Evolutionary conservation across 345 rosid species (phyloP), one percentile per base, ranked within the genome.

Genomic region (Melaleuca quinquenervia): DNA sequence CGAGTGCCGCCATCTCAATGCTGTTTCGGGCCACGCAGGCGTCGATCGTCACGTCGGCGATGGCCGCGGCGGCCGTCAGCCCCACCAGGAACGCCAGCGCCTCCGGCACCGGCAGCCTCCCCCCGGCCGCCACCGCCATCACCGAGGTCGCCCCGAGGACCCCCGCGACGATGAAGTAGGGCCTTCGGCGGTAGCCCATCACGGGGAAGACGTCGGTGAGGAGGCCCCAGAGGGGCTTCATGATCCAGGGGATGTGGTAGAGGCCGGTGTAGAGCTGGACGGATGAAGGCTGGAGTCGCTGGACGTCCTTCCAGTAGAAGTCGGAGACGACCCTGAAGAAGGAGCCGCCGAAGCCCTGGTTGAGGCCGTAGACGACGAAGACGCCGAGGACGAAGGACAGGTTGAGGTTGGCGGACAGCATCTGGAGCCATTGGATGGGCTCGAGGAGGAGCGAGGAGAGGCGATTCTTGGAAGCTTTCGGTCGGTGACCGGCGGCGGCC

Each of bases 261-360:
- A 95, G 62, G 41, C 98, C 96, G 50, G 90, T 89, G 91, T 93
- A 96, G 58, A 96, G 87, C 88, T 95, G 98, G 84, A 96, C 94
- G 83, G 85, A 85, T 1, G 98, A 94, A 50, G 98, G 98, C 89
- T 95, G 92, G 50, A 96, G 90, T 86, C 89, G 90, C 87, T 94
- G 98, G 29, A 94, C 96, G 86, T 94, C 96, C 91, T 95, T 94
- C 96, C 96, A 95, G 85, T 94, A 96, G 92, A 90, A 96, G 87
- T 96, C 98, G 5, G 94, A 88, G 84, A 94, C 96, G 2, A 94
- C 95, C 90, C 86, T 96, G 93, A 95, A 96, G 90, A 92, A 86
- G 41, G 98, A 91, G 24, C 96, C 94, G 0, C 95, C 88, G 89
- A 96, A 94, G 62, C 98, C 98, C 88, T 92, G 95, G 92, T 91